Evolutionary conservation across 2,329 filamentous ascomycete species (phyloP), one percentile per base, ranked within the genome.

Genomic region (Penicillium sp.): DNA sequence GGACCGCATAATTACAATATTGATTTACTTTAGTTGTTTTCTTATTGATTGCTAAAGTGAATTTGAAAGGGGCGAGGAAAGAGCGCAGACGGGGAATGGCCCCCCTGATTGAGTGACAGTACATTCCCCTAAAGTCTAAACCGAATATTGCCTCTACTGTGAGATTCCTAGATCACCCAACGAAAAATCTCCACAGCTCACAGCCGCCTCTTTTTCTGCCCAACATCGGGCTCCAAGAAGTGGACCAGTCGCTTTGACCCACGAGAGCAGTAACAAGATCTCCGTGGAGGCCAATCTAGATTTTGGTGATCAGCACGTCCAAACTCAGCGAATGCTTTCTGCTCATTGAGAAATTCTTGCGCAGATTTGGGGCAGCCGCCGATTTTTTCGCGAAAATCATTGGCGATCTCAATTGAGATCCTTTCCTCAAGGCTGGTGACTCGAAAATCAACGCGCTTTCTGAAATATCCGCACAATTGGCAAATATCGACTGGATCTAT

Each of bases 341-440:
- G 61, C 30, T 58, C 38, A 41, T 51, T 11, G 7, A 62, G 51
- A 18, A 60, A 26, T 6, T 57, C 43, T 26, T 51, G 45, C n/a
- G 54, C 36, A 27, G 57, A 55, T 8, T 46, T 55, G 29, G 57
- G 60, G 56, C 60, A 62, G 7, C 60, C 60, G 8, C 60, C 57
- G 18, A 62, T 48, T 16, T 43, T 49, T 11, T 48, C 51, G 18
- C 40, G 26, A n/a, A 27, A 41, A 2, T 44, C 41, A 14, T 32
- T 42, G 30, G 35, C 34, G 47, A 58, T 43, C 23, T 39, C 47
- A 23, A 62, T 57, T 26, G 51, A 40, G 19, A 62, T 34, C 4
- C 32, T 32, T 38, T 60, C 54, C n/a, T 59, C 55, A 16, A 60
- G 41, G 38, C 54, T 59, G 7, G 16, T 45, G 3, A 62, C 53